phyloP scores from a whole-genome alignment of 805 yeast genomes.

The Osmozyma mogii region DNA sequence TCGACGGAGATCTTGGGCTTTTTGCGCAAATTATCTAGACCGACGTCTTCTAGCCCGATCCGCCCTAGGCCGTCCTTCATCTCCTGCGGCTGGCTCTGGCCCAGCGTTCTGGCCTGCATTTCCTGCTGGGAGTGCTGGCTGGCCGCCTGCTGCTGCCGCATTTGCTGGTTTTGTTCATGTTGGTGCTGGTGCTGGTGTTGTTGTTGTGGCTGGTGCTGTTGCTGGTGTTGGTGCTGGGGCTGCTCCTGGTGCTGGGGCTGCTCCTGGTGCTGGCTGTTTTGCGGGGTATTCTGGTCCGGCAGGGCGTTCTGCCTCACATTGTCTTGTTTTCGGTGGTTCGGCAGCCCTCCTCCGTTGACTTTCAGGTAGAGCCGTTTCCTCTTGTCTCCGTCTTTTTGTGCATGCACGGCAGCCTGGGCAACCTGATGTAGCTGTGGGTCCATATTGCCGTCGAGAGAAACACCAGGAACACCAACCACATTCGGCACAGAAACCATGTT shows the following conservation, averaged over 20 bases:
- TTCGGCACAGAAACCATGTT: constrained; percentile 7
- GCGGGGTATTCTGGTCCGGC: constrained; percentile 3
- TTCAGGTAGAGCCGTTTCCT: constrained; percentile 7
- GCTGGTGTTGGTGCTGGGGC: constrained; percentile 1
- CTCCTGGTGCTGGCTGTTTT: not conserved
- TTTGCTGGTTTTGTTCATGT: not conserved
- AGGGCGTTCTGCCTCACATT: constrained; percentile 2
- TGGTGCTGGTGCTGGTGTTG: constrained; percentile 1
- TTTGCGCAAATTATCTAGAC: no score
- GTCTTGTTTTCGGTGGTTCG: constrained; percentile 1
- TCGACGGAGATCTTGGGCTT: constrained; percentile 31
- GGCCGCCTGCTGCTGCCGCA: not conserved
- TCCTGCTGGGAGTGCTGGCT: constrained; percentile 1
- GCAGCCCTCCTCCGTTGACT: constrained; percentile 1
- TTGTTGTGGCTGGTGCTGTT: constrained; percentile 3
- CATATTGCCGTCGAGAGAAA: constrained; percentile 25
- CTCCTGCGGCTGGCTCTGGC: no score
- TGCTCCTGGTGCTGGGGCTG: not conserved
- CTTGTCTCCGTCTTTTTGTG: constrained; percentile 18
- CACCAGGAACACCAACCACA: constrained; percentile 6
- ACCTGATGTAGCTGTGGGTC: constrained; percentile 36
- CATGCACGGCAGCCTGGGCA: constrained; percentile 32
- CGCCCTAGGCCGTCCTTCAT: no score
- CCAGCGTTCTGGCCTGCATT: constrained; percentile 3
- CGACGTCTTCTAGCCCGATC: no score